Percentiles rank a stretch among this genome's conserved stretches.
Conservation (phyloP, 2,329 filamentous ascomycete genomes). For the Colletotrichum sp. region DNA sequence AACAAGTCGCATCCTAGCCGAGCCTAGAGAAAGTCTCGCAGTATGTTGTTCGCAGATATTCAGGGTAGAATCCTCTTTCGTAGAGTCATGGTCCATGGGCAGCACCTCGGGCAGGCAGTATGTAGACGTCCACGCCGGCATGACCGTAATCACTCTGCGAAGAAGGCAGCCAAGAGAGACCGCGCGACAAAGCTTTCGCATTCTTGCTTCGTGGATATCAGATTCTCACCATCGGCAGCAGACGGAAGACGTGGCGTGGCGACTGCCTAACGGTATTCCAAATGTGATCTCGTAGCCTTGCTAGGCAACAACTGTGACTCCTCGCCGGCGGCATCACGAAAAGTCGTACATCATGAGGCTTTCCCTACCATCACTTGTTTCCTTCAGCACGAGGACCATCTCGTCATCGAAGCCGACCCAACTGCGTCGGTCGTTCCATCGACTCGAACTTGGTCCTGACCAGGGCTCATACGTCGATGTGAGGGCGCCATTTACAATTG, state of each 20-base stretch:
- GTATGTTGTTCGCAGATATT: background rate
- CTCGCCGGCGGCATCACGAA: conserved; percentile 49
- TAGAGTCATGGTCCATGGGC: background rate
- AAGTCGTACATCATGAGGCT: conserved; percentile 89
- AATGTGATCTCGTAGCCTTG: background rate
- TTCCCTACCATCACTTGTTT: conserved; percentile 70
- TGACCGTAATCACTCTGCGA: background rate
- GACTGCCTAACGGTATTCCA: background rate
- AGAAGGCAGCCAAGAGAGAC: background rate
- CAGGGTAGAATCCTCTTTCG: background rate
- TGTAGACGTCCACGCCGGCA: background rate
- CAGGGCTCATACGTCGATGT: background rate
- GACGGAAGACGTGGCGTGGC: background rate
- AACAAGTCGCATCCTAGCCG: background rate
- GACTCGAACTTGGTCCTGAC: conserved; percentile 8
- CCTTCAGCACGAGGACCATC: conserved; percentile 85
- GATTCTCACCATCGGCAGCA: background rate
- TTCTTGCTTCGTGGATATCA: too few relatives aligned
- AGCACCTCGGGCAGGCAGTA: background rate
- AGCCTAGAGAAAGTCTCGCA: background rate
- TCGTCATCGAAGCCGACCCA: conserved; percentile 93
- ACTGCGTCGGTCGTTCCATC: conserved; percentile 54
- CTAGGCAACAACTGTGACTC: background rate
- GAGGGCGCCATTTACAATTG: background rate
- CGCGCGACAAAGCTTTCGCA: background rate